These are phyloP conservation scores for Chrysanthemum lavandulifolium DNA, from an alignment of 129 eudicot species.

Conservation along the genomic window DNA sequence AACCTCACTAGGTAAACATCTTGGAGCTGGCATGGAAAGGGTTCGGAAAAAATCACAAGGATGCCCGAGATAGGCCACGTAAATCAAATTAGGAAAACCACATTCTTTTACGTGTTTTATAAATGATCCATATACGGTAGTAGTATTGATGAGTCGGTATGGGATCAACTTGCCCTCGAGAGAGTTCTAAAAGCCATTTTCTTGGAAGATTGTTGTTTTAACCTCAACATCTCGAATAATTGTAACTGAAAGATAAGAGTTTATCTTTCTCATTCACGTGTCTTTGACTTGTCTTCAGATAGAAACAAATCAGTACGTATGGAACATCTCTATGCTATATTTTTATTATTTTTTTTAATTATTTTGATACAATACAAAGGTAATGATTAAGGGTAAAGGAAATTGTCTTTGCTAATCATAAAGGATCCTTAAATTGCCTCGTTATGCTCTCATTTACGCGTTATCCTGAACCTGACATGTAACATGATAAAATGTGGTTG, in stretches of 20 bases:
- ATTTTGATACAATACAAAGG: conserved; percentile 29
- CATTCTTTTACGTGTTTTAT: neutral
- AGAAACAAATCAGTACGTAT: conserved; percentile 31
- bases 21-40: neutral
- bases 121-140: neutral
- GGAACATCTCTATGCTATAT: conserved; percentile 5
- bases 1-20: too few species aligned
- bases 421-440: conserved; percentile 15
- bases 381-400: conserved; percentile 14
- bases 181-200: neutral
- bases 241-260: too few species aligned
- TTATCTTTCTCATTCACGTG: conserved; percentile 36
- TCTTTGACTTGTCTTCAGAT: conserved; percentile 45
- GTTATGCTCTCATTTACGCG: conserved; percentile 20
- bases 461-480: conserved; percentile 19
- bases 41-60: neutral
- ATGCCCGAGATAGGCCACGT: neutral
- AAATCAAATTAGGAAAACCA: neutral
- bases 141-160: neutral
- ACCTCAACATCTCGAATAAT: neutral
- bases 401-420: conserved; percentile 16
- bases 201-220: conserved; percentile 3
- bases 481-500: neutral
- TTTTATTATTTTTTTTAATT: conserved; percentile 24
- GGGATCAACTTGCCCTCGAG: neutral